Conservation (phyloP, 805 yeast species). For the Wickerhamiella domercqiae region DNA sequence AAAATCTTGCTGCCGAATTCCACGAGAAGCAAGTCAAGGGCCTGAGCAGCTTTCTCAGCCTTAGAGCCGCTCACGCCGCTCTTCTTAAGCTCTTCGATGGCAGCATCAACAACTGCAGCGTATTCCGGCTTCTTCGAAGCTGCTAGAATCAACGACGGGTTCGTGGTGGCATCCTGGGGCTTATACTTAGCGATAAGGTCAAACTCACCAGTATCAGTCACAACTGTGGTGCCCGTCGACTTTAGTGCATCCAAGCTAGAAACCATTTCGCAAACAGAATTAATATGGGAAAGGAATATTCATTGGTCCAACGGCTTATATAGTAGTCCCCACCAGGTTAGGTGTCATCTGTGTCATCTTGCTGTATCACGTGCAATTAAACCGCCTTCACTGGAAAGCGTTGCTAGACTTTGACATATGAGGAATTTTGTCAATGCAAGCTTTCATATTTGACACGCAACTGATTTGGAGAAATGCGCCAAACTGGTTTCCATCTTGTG, state of each 20-base stretch:
- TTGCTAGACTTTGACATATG: too few species aligned
- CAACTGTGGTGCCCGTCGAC: slow-evolving; percentile 90
- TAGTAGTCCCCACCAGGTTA: too few species aligned
- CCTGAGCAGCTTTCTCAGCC: slow-evolving; percentile 53
- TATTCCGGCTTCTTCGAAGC: slow-evolving; percentile 85
- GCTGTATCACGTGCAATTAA: too few species aligned
- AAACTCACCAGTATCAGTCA: slow-evolving; percentile 98
- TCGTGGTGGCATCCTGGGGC: slow-evolving; percentile 98
- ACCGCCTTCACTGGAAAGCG: too few species aligned
- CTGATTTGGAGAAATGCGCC: too few species aligned
- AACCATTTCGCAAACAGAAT: slow-evolving; percentile 7
- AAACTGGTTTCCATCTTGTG: too few species aligned
- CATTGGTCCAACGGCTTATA: not conserved
- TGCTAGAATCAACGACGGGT: slow-evolving; percentile 93
- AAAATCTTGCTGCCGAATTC: slow-evolving; percentile 93
- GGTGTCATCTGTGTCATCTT: too few species aligned
- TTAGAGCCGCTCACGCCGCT: slow-evolving; percentile 19
- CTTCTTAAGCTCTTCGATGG: slow-evolving; percentile 70
- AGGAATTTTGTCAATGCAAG: too few species aligned
- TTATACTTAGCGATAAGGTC: slow-evolving; percentile 92
- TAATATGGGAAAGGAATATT: not conserved
- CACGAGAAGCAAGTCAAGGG: slow-evolving; percentile 83
- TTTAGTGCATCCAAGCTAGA: slow-evolving; percentile 88
- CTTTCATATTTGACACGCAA: too few species aligned
- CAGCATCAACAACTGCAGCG: slow-evolving; percentile 77